Percentiles rank a stretch among this genome's conserved stretches.
Conservation (phyloP, 345 rosid species). For the Odontarrhena argentea region DNA sequence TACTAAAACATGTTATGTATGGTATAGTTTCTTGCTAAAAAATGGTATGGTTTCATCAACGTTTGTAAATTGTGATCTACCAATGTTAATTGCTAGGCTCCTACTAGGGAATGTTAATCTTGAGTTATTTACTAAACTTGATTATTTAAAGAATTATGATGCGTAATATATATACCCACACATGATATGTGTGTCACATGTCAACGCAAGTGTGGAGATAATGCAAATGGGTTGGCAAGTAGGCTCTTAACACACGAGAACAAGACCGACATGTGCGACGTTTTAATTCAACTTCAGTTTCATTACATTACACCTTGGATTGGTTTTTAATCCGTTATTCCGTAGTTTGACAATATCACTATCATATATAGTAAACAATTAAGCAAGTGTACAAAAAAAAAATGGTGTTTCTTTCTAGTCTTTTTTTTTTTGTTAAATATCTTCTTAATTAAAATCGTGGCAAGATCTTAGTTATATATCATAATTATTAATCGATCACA, state of each 20-base stretch:
- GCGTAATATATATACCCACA: not conserved
- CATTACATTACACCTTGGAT: slow-evolving; percentile 12
- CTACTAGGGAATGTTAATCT: not conserved
- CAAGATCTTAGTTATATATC: too few species aligned
- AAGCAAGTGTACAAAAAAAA: not conserved
- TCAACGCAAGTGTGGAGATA: slow-evolving; percentile 26
- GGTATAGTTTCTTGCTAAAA: too few species aligned
- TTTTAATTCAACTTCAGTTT: slow-evolving; percentile 12
- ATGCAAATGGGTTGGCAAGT: slow-evolving; percentile 38
- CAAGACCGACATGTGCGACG: slow-evolving; percentile 26
- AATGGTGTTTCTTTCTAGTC: too few species aligned
- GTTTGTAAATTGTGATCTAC: slow-evolving; percentile 6
- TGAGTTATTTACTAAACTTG: not conserved
- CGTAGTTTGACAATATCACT: not conserved
- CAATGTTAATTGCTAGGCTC: not conserved
- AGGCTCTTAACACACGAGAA: slow-evolving; percentile 23
- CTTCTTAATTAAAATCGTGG: too few species aligned
- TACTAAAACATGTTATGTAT: too few species aligned
- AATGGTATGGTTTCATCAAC: not conserved
- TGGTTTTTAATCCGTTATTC: not conserved
- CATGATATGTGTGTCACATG: slow-evolving; percentile 21
- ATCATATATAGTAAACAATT: not conserved
- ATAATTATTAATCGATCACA: too few species aligned
- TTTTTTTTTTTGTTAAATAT: too few species aligned
- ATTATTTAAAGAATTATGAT: slow-evolving; percentile 6